Evolutionary conservation across 2,329 filamentous ascomycete species (phyloP), one percentile per base, ranked within the genome.

Genomic region (Diaporthe capsici): DNA sequence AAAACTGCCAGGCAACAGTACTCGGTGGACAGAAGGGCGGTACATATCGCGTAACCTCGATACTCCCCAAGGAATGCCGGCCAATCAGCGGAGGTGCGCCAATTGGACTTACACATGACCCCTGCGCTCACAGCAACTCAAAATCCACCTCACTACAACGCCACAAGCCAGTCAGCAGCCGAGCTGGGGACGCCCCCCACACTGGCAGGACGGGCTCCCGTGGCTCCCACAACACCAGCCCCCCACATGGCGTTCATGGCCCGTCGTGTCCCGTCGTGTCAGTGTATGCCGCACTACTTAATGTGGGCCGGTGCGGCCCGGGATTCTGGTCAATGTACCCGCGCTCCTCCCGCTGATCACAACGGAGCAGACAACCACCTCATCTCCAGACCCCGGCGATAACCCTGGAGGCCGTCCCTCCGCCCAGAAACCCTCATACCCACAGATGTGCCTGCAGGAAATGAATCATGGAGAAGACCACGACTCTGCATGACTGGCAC

Each of bases 391-490:
- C 47, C 65, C 34, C 22, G 47, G 22, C 12, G 39, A 15, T 28
- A 31, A 25, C 51, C 25, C 37, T 39, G 37, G 12, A 39, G 25
- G 15, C 25, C 25, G 42, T 44, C 20, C 2, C 20, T 67, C 44
- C 28, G 44, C 61, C 44, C 25, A 67, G 63, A 34, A 49, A 49
- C 25, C 28, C 42, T 13, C 49, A 53, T 39, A 68, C 34, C 65
- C 65, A 68, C 65, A 53, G 47, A 25, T 28, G 31, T 37, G 63
- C 63, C 63, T 68, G 63, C 42, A 67, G 61, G 28, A 67, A 67
- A 67, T 67, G 61, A 67, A 67, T 49, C 61, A 67, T 67, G 61
- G 44, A 5, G 42, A 42, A 25, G 37, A 25, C 22, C 34, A 61
- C 42, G 25, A 34, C 42, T n/a, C 42, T n/a, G 28, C 44, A 51